Base-by-base conservation (phyloP, 768 basidiomycete species). In the Russula sp. region DNA sequence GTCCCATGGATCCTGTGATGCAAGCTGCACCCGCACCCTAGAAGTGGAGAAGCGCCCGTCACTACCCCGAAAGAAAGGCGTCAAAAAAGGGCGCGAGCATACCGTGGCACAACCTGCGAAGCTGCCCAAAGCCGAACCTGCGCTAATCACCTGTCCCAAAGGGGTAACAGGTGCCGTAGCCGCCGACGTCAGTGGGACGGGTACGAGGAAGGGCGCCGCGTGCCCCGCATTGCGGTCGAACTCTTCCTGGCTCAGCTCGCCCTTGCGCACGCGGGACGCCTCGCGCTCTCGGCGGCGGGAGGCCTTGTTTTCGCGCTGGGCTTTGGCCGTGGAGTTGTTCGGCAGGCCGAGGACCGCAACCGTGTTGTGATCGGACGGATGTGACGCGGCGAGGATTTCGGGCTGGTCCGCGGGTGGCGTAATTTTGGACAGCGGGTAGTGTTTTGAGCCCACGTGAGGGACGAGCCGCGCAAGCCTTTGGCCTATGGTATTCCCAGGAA, bases 341-440 rank as follows among this genome's bases (percentile, higher is more conserved):
- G 55, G 44, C 2, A 65, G 37, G 34, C 61, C 64, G 49, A 60
- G 71, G n/a, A 74, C 71, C 32, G 73, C 73, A 2, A 82, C 73
- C 0, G 79, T 74, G 62, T 81, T 80, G 67, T 85, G 83, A 50
- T 82, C 75, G 65, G 82, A 83, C 1, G 84, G 79, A 66, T 85
- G 84, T 1, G 84, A 84, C 1, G 79, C 80, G 0, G 76, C 75
- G 58, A 79, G 75, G 27, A 77, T 73, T 44, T 78, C 77, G 14
- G 69, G 64, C 22, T 71, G 73, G 20, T 73, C 69, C 5, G 73
- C 71, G 0, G 76, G 74, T 2, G 74, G 64, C 45, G 79, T 75
- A 52, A 58, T 74, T 52, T 39, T 66, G 64, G 37, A 67, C 27
- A 0, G 59, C 37, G 48, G 71, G 50, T 55, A 73, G 66, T 53